Base-by-base conservation (phyloP, 495 filamentous ascomycete species). In the Xylaria curta region DNA sequence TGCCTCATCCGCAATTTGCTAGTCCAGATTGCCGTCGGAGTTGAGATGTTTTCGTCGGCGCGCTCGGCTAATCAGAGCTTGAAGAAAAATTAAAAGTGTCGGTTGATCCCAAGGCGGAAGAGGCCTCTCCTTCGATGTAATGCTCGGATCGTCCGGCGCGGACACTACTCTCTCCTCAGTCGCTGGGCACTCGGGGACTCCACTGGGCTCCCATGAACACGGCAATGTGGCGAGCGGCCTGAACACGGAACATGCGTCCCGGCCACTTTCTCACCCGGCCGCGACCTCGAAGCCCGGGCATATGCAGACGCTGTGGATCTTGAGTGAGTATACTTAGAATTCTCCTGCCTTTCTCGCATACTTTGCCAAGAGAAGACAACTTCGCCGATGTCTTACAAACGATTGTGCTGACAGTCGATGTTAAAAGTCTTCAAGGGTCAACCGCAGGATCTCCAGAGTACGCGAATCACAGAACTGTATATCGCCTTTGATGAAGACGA, bases 401-500 rank as follows among this genome's bases (percentile, higher is more conserved):
- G 49, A 31, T 56, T 31, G 19, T 44, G 38, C 60, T 70, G 26
- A 70, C 38, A 13, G 36, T 54, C 13, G 10, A 47, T 38, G 68
- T 33, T 54, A 47, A 53, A 56, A 70, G 68, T 77, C 46, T 79
- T 79, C 68, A 73, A 73, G 12, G 77, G 77, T 33, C 66, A 73
- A 33, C 77, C 77, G 64, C 73, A 70, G 72, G 77, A 79, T 62
- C 75, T 79, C 66, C 77, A 79, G 71, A 77, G 75, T 28, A 54
- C 73, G 60, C 75, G 77, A 62, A 67, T 75, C 63, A 79, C 77
- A 69, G 75, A 79, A 66, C 56, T 79, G 59, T 72, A 69, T 28
- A 79, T 79, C 58, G 73, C 75, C 46, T 79, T 79, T 69, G 75
- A 79, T 33, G 77, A 77, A 24, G 73, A 77, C 67, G 77, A 79